Evolutionary conservation across 768 basidiomycete species (phyloP).

Genomic region (Lyophyllum semitale): DNA sequence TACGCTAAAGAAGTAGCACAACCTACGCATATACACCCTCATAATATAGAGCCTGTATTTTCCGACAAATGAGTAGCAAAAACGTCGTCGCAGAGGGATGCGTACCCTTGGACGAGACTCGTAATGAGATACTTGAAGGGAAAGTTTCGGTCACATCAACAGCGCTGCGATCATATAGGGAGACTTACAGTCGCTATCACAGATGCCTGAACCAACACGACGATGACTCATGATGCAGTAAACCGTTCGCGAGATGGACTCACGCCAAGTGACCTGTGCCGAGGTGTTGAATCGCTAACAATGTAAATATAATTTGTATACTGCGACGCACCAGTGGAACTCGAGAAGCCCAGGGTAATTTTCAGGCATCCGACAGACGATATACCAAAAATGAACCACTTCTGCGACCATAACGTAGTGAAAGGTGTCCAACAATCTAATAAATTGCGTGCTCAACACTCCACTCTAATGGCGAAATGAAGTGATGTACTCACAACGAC

Average conservation of each 20-base stretch:
- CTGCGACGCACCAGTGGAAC: constrained; percentile 8
- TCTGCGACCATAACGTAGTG: constrained; percentile 13
- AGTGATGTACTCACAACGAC: constrained; percentile 1
- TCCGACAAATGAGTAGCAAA: neutral
- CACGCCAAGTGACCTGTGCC: constrained; percentile 11
- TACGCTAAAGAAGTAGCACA: neutral
- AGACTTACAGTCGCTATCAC: constrained; percentile 11
- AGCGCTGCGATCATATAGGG: neutral
- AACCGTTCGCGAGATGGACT: neutral
- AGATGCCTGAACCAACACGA: constrained; percentile 2
- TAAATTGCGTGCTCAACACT: no score
- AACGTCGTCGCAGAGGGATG: neutral
- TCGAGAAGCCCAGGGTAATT: constrained; percentile 4
- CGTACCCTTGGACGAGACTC: constrained; percentile 11
- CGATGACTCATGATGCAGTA: neutral
- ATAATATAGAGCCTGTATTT: constrained; percentile 7
- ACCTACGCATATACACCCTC: constrained; percentile 11
- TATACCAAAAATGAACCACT: constrained; percentile 13
- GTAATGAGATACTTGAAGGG: constrained; percentile 11
- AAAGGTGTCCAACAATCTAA: constrained; percentile 12
- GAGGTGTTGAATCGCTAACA: neutral
- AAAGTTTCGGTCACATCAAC: neutral
- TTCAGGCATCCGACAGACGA: constrained; percentile 6
- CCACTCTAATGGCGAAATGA: no score
- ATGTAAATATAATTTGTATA: neutral